These are phyloP conservation scores for Pseudogymnoascus destructans DNA, from an alignment of 2,329 filamentous ascomycete species.

Conservation along the genomic window DNA sequence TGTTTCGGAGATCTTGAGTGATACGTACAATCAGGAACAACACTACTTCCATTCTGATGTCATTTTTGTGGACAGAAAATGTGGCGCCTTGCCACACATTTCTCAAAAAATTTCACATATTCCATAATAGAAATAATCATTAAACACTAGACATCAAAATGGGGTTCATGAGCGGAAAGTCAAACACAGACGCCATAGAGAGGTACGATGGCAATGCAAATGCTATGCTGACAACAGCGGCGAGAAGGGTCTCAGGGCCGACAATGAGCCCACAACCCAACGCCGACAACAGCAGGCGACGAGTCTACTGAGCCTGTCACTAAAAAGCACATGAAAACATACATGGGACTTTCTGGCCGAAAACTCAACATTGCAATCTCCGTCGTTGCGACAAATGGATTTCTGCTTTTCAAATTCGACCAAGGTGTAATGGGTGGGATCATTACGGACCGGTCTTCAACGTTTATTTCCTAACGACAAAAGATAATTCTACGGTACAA, in stretches of 20 bases:
- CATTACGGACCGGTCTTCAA: constrained; percentile 74
- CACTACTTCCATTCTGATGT: not conserved
- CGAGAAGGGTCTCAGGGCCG: not conserved
- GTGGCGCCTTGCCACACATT: not conserved
- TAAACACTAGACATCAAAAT: not conserved
- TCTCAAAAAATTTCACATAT: not conserved
- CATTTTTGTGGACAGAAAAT: constrained; percentile 1
- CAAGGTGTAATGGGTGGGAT: constrained; percentile 77
- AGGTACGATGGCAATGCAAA: not conserved
- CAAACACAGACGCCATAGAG: not conserved
- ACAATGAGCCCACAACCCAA: not conserved
- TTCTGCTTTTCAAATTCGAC: constrained; percentile 86
- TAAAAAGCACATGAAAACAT: not conserved
- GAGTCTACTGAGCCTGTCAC: not conserved
- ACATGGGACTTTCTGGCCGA: not conserved
- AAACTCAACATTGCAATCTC: not conserved
- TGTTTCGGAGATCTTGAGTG: not conserved
- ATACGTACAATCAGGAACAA: constrained; percentile 4
- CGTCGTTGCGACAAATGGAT: constrained; percentile 76
- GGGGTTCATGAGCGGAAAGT: not conserved
- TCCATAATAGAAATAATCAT: not conserved
- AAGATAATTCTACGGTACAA: constrained; percentile 75
- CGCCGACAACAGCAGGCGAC: not conserved
- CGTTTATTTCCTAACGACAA: constrained; percentile 65
- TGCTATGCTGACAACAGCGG: not conserved